A percentile compares a stretch with the other conserved stretches of the same genome.
phyloP scores from a whole-genome alignment of 768 basidiomycete genomes.

The Leucocoprinus leucothites region DNA sequence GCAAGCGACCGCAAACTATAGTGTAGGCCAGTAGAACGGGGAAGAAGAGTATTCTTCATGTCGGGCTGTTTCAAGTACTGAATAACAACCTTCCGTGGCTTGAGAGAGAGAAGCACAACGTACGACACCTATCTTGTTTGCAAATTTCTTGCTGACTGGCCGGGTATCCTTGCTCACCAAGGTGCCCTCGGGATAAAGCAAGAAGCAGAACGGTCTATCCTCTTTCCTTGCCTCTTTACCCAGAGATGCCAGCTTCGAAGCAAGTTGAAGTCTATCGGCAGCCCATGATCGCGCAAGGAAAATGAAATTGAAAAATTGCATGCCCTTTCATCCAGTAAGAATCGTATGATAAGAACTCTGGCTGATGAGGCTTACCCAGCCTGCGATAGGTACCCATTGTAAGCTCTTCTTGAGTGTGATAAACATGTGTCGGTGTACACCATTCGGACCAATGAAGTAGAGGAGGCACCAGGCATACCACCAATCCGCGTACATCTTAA shows the following conservation, averaged over 20 bases:
- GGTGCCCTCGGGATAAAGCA: conserved; percentile 96
- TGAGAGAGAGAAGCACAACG: conserved; percentile 33
- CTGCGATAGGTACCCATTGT: conserved; percentile 79
- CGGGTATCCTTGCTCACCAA: conserved; percentile 85
- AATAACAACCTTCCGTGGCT: background rate
- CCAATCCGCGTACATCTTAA: conserved; percentile 76
- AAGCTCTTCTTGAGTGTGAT: conserved; percentile 93
- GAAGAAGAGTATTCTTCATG: conserved; percentile 77
- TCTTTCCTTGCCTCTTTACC: conserved; percentile 66
- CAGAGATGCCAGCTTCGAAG: conserved; percentile 61
- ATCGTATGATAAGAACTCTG: background rate
- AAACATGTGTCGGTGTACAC: conserved; percentile 68
- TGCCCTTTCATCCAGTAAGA: conserved; percentile 49
- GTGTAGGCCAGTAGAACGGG: conserved; percentile 88
- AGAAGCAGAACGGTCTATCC: conserved; percentile 71
- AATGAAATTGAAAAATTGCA: conserved; percentile 94
- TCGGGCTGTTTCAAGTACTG: conserved; percentile 52
- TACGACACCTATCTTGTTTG: conserved; percentile 86
- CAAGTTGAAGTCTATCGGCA: conserved; percentile 69
- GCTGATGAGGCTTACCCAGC: conserved; percentile 56
- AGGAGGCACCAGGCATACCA: conserved; percentile 86
- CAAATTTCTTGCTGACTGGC: conserved; percentile 82
- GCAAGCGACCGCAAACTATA: conserved; percentile 80
- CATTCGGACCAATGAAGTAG: conserved; percentile 63
- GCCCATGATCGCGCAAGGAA: conserved; percentile 92